Percentiles rank a stretch among this genome's conserved stretches.
These are phyloP conservation scores for Phytophthora multivora DNA, from an alignment of 352 stramenopile species.

Conservation along the genomic window DNA sequence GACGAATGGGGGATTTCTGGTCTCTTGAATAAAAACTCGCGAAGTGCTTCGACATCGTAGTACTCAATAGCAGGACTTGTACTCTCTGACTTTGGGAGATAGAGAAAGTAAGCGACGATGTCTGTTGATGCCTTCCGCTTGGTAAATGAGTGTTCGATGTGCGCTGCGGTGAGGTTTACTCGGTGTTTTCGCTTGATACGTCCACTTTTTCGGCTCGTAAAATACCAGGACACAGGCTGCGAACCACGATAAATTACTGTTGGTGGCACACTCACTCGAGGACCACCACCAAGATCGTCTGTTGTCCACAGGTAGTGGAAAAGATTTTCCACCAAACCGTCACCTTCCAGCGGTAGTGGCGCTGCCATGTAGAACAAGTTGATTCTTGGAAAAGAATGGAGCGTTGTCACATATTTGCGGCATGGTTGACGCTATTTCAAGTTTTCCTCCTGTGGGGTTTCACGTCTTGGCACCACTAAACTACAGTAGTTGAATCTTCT, in stretches of 20 bases:
- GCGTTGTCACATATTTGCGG: conserved; percentile 20
- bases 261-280: conserved; percentile 91
- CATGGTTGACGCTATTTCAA: conserved; percentile 32
- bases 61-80: conserved; percentile 91
- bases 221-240: conserved; percentile 95
- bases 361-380: conserved; percentile 49
- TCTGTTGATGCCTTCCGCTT: conserved; percentile 82
- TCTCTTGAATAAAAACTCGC: conserved; percentile 94
- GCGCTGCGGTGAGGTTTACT: conserved; percentile 88
- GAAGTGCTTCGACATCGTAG: conserved; percentile 84
- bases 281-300: conserved; percentile 89
- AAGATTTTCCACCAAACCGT: conserved; percentile 89
- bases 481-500: neutral
- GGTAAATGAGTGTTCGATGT: conserved; percentile 95
- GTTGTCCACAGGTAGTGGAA: conserved; percentile 92
- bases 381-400: conserved; percentile 2
- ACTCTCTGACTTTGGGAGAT: conserved; percentile 31
- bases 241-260: conserved; percentile 94
- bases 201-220: conserved; percentile 84
- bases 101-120: conserved; percentile 94
- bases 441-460: conserved; percentile 18
- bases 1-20: conserved; percentile 66
- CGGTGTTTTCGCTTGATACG: conserved; percentile 94
- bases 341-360: conserved; percentile 75
- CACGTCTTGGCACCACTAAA: conserved; percentile 9